A percentile compares a stretch with the other conserved stretches of the same genome.
These are phyloP conservation scores for Phaeolepiota aurea DNA, from an alignment of 768 basidiomycete species.

Conservation along the genomic window DNA sequence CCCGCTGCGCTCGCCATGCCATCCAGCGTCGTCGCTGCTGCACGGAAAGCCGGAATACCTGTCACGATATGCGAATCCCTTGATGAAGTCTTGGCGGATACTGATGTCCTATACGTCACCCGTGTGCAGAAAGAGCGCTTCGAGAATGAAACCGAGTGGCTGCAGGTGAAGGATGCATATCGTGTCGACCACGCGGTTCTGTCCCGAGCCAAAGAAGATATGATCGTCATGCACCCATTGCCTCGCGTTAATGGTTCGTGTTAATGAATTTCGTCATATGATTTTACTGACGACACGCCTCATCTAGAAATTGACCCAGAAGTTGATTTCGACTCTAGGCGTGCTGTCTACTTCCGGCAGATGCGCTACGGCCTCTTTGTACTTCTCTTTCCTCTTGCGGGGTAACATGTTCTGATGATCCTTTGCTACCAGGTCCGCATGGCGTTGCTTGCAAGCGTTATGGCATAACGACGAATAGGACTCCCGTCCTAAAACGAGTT, in stretches of 20 bases:
- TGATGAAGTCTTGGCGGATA: conserved; percentile 85
- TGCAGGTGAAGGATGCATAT: conserved; percentile 86
- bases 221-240: conserved; percentile 99
- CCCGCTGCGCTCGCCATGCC: conserved; percentile 88
- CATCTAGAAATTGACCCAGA: conserved; percentile 93
- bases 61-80: conserved; percentile 81
- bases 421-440: conserved; percentile 21
- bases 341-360: conserved; percentile 96
- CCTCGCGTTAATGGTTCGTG: conserved; percentile 81
- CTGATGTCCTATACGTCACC: conserved; percentile 96
- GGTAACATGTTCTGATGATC: too few relatives aligned
- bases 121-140: conserved; percentile 96
- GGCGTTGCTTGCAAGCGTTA: conserved; percentile 25
- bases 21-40: conserved; percentile 69
- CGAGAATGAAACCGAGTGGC: conserved; percentile 72
- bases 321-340: conserved; percentile 91
- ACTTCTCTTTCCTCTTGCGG: too few relatives aligned
- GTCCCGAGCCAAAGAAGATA: conserved; percentile 87
- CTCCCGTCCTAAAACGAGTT: background rate
- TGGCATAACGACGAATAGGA: conserved; percentile 12
- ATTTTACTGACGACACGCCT: conserved; percentile 7
- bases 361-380: conserved; percentile 98
- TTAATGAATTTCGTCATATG: background rate
- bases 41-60: conserved; percentile 73
- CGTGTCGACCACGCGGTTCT: conserved; percentile 91